Evolutionary conservation across 2,329 filamentous ascomycete genomes (phyloP), one percentile per base, ranked within the genome.

Genomic region (Knoxdaviesia capensis): DNA sequence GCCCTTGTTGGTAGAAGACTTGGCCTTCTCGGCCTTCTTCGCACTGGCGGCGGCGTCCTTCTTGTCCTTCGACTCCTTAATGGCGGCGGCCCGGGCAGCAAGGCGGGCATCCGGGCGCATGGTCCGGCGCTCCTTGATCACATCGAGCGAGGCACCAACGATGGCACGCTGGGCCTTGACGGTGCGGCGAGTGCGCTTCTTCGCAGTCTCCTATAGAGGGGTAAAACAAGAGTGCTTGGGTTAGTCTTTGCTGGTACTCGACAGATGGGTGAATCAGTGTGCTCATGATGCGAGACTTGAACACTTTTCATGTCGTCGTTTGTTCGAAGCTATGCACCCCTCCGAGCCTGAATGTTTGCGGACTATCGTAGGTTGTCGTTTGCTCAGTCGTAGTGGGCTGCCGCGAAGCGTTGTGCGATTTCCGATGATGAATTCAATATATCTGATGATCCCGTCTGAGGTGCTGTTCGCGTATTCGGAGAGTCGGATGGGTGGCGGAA

Each of bases 1-100:
- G 60, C 85, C 87, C 69, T 83, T 80, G 48, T 54, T 57, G 53
- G 80, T 74, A 52, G 87, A 87, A 59, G 56, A 71, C 83, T 96
- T 96, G 58, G 90, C 90, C 85, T 98, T 98, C 70, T 96, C 87
- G 47, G 84, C 82, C 83, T 96, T 98, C 85, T 96, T 98, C 65
- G 77, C 78, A 63, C 77, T 82, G 66, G 84, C 79, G 49, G 77
- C 74, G 50, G 77, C 86, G 52, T 78, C 70, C 75, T 92, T 93
- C 86, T 96, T 94, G 66, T 93, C 87, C 82, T 98, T 98, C 71
- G 78, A 83, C 63, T 92, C 86, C 75, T 88, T 88, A 71, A 96
- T 87, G 64, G 90, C 88, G 56, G 78, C 71, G 54, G 74, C 70
- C 61, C 90, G 88, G 61, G 86, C 87, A 58, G 90, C 90, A 57